A percentile compares a stretch with the other conserved stretches of the same genome.
phyloP scores from a whole-genome alignment of 352 stramenopile species.

The Globisporangium abappressorium region DNA sequence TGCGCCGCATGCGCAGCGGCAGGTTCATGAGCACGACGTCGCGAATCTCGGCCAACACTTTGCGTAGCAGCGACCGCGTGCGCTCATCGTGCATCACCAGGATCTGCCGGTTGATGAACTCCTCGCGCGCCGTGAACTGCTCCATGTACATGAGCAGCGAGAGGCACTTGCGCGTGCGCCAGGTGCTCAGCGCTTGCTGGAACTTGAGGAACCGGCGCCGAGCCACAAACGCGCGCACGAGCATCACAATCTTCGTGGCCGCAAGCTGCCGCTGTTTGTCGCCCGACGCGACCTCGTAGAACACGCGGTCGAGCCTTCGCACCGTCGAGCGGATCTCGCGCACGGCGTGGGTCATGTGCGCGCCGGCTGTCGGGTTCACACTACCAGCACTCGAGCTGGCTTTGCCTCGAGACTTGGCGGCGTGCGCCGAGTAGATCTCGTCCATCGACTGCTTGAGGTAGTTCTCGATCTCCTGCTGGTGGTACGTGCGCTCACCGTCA shows the following conservation, averaged over 20 bases:
- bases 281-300: conserved; percentile 68
- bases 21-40: conserved; percentile 73
- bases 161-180: conserved; percentile 41
- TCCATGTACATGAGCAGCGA: conserved; percentile 48
- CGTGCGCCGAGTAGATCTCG: conserved; percentile 32
- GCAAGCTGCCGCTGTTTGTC: conserved; percentile 73
- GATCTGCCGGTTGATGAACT: conserved; percentile 60
- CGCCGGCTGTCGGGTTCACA: conserved; percentile 34
- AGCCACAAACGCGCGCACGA: conserved; percentile 48
- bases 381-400: neutral
- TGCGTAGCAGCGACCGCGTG: conserved; percentile 32
- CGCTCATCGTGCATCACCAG: conserved; percentile 39
- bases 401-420: conserved; percentile 2
- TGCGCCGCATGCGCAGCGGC: conserved; percentile 40
- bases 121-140: conserved; percentile 62
- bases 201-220: conserved; percentile 46
- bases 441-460: conserved; percentile 48
- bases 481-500: conserved; percentile 15
- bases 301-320: conserved; percentile 67
- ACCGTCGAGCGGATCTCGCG: conserved; percentile 64
- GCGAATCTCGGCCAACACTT: conserved; percentile 57
- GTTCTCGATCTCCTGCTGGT: conserved; percentile 44
- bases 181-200: conserved; percentile 41
- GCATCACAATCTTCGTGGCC: conserved; percentile 61
- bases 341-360: conserved; percentile 55